These are phyloP conservation scores for Haematococcus sp. DNA, from an alignment of 139 green algal genomes.

Conservation along the genomic window DNA sequence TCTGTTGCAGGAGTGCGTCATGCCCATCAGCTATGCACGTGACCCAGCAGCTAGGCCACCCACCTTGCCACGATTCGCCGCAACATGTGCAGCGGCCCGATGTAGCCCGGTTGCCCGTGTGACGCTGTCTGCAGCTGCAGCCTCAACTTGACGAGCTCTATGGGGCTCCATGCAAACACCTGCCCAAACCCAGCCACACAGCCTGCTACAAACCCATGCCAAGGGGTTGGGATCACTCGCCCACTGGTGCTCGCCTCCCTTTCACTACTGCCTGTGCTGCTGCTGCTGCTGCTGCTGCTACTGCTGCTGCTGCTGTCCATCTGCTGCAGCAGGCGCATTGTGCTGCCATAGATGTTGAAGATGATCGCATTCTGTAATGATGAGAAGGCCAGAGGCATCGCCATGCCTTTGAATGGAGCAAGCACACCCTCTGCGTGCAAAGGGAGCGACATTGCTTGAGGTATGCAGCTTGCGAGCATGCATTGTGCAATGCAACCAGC, in stretches of 20 bases:
- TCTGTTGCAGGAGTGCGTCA: too few species aligned
- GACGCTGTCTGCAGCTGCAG: slow-evolving; percentile 62
- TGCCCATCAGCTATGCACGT: too few species aligned
- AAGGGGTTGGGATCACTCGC: slow-evolving; percentile 4
- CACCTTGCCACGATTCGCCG: slow-evolving; percentile 35
- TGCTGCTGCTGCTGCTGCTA: neutral
- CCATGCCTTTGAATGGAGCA: slow-evolving; percentile 51
- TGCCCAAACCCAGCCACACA: slow-evolving; percentile 13
- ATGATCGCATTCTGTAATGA: slow-evolving; percentile 60
- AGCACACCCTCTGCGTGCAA: slow-evolving; percentile 28
- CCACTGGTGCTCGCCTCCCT: neutral
- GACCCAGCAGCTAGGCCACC: slow-evolving; percentile 10
- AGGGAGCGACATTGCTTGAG: neutral
- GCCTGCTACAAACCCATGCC: slow-evolving; percentile 35
- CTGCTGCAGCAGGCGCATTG: slow-evolving; percentile 2
- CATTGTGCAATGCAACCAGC: too few species aligned
- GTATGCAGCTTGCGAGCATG: too few species aligned
- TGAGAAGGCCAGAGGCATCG: slow-evolving; percentile 51
- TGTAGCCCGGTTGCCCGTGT: slow-evolving; percentile 46
- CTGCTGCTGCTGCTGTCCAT: neutral
- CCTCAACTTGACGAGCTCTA: slow-evolving; percentile 77
- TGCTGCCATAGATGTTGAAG: slow-evolving; percentile 49
- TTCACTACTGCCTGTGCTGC: slow-evolving; percentile 4
- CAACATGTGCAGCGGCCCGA: slow-evolving; percentile 47
- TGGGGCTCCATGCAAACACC: slow-evolving; percentile 20